phyloP scores from a whole-genome alignment of 768 basidiomycete species.

The Suillus alpinus region DNA sequence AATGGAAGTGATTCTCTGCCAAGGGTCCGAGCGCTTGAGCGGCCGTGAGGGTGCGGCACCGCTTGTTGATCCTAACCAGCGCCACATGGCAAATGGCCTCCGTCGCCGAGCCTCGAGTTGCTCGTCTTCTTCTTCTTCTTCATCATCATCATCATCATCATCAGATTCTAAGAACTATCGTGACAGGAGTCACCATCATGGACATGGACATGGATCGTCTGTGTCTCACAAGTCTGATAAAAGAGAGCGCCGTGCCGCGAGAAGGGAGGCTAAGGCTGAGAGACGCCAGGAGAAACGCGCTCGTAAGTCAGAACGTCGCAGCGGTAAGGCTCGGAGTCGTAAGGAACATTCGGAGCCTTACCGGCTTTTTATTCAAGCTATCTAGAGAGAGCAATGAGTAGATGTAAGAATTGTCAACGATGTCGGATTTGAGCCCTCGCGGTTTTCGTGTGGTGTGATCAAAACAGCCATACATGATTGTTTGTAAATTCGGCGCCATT shows the following conservation, averaged over 20 bases:
- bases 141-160: neutral
- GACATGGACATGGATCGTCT: neutral
- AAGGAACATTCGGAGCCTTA: constrained; percentile 19
- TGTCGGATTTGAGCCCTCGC: neutral
- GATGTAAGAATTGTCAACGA: neutral
- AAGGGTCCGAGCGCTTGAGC: constrained; percentile 28
- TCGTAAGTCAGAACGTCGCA: constrained; percentile 12
- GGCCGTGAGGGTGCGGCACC: constrained; percentile 23
- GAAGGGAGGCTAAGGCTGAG: constrained; percentile 9
- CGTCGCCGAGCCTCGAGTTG: constrained; percentile 11
- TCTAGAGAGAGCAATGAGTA: neutral
- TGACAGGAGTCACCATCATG: neutral
- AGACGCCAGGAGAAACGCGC: constrained; percentile 15
- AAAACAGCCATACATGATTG: too few species aligned
- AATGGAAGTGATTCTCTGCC: constrained; percentile 41
- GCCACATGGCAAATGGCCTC: constrained; percentile 15
- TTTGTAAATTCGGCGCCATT: neutral
- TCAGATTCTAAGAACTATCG: constrained; percentile 12
- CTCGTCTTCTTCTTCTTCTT: neutral
- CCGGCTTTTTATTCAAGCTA: constrained; percentile 17
- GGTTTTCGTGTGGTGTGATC: neutral
- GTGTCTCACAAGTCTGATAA: constrained; percentile 5
- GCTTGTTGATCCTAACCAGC: constrained; percentile 16
- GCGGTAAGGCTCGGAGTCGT: constrained; percentile 9
- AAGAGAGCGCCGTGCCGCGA: constrained; percentile 8